A percentile compares a stretch with the other conserved stretches of the same genome.
Evolutionary conservation across 2,329 filamentous ascomycete species (phyloP).

Genomic region (Fusarium sp.): DNA sequence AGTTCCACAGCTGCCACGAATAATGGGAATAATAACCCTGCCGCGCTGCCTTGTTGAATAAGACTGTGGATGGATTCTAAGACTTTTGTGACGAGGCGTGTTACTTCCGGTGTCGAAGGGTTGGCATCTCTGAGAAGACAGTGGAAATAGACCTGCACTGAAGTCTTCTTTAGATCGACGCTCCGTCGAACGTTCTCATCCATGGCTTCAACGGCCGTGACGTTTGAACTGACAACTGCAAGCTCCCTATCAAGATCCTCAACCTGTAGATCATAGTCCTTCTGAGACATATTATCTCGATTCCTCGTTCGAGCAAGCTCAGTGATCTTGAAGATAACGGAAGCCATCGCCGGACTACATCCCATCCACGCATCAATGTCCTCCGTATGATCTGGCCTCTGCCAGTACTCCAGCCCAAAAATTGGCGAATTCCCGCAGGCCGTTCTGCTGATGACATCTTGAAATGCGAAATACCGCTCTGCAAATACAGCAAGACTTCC

Average conservation of each 20-base stretch:
- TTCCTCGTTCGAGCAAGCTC: constrained; percentile 56
- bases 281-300: background rate
- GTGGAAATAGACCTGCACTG: constrained; percentile 59
- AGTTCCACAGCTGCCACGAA: constrained; percentile 43
- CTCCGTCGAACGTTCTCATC: constrained; percentile 41
- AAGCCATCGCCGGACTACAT: constrained; percentile 59
- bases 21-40: constrained; percentile 36
- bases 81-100: constrained; percentile 20
- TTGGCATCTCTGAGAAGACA: constrained; percentile 57
- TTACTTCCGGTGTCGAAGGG: constrained; percentile 48
- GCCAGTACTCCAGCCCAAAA: constrained; percentile 62
- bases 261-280: constrained; percentile 5
- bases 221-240: background rate
- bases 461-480: constrained; percentile 63
- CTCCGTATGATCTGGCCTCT: constrained; percentile 30
- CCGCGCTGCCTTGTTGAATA: constrained; percentile 32
- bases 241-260: constrained; percentile 23
- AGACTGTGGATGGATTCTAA: constrained; percentile 14
- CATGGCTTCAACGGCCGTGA: background rate
- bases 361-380: constrained; percentile 59
- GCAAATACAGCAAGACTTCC: constrained; percentile 48
- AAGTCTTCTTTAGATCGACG: constrained; percentile 52
- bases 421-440: constrained; percentile 60
- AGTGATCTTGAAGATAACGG: constrained; percentile 59
- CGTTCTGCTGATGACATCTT: constrained; percentile 63